Evolutionary conservation across 179 eudicot genomes (phyloP).

Genomic region (Monotropa hypopitys): DNA sequence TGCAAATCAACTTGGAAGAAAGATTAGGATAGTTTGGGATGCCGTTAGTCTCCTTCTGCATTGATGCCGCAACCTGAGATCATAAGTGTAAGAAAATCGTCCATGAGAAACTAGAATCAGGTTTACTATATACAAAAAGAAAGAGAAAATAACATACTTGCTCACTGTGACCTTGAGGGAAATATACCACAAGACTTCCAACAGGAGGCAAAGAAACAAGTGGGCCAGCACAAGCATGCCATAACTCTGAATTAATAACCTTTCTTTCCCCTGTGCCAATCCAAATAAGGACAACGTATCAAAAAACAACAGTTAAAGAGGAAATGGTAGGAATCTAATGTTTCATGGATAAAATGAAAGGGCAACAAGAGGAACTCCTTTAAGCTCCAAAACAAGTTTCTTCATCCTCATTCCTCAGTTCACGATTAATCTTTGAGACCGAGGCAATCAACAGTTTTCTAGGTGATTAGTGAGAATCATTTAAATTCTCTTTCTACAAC

Average conservation of each 20-base stretch:
- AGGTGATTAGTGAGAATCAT: neutral
- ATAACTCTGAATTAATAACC: slow-evolving; percentile 70
- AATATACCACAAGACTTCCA: slow-evolving; percentile 94
- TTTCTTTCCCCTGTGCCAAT: slow-evolving; percentile 57
- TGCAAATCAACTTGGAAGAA: slow-evolving; percentile 83
- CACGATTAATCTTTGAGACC: neutral
- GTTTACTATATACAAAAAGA: neutral
- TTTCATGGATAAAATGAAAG: neutral
- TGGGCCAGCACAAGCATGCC: slow-evolving; percentile 99
- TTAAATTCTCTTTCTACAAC: neutral
- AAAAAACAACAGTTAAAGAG: neutral
- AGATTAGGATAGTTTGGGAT: slow-evolving; percentile 92
- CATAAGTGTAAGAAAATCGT: slow-evolving; percentile 4
- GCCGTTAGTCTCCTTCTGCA: slow-evolving; percentile 82
- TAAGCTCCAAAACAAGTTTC: neutral
- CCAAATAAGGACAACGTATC: neutral
- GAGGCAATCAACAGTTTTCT: neutral
- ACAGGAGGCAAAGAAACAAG: slow-evolving; percentile 81
- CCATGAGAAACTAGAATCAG: slow-evolving; percentile 12
- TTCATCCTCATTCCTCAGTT: neutral
- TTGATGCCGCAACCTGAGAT: slow-evolving; percentile 85
- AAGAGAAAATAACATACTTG: slow-evolving; percentile 43
- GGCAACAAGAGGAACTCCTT: neutral
- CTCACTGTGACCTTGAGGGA: slow-evolving; percentile 98
- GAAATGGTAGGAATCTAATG: neutral